Conservation (phyloP, 768 basidiomycete genomes). For the Agaricus sinodeliciosus region DNA sequence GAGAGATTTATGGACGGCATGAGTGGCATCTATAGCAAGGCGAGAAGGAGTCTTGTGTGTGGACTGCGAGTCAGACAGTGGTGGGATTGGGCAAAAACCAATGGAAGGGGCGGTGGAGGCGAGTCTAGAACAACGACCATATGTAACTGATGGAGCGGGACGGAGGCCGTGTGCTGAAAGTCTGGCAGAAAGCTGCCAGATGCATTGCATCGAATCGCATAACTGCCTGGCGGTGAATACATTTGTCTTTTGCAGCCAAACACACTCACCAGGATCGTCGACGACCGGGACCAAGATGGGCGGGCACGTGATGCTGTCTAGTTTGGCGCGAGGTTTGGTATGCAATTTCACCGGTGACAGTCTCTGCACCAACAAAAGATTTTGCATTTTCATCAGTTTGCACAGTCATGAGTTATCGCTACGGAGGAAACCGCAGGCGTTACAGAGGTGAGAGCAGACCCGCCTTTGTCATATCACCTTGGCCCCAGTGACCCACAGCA, state of each 20-base stretch:
- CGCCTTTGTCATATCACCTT: slow-evolving; percentile 1
- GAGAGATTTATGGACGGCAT: slow-evolving; percentile 44
- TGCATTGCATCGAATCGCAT: slow-evolving; percentile 73
- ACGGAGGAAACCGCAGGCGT: slow-evolving; percentile 10
- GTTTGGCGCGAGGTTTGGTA: neutral
- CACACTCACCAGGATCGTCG: slow-evolving; percentile 1
- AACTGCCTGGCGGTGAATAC: slow-evolving; percentile 23
- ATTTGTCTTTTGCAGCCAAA: neutral
- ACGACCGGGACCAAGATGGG: too few species aligned
- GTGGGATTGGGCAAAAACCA: neutral
- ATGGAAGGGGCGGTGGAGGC: neutral
- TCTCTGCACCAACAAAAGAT: slow-evolving; percentile 4
- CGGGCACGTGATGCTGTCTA: neutral
- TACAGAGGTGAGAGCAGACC: slow-evolving; percentile 9
- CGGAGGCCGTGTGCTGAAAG: slow-evolving; percentile 17
- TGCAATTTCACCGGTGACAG: neutral
- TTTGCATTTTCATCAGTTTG: slow-evolving; percentile 4
- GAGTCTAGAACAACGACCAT: neutral
- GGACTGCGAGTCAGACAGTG: neutral
- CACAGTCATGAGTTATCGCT: slow-evolving; percentile 7
- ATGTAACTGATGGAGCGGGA: slow-evolving; percentile 11
- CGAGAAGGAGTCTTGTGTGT: slow-evolving; percentile 10
- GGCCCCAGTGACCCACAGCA: neutral
- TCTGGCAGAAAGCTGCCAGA: slow-evolving; percentile 47
- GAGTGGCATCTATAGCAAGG: slow-evolving; percentile 31